Conservation (phyloP, 768 basidiomycete species). For the Suillus tomentosus region DNA sequence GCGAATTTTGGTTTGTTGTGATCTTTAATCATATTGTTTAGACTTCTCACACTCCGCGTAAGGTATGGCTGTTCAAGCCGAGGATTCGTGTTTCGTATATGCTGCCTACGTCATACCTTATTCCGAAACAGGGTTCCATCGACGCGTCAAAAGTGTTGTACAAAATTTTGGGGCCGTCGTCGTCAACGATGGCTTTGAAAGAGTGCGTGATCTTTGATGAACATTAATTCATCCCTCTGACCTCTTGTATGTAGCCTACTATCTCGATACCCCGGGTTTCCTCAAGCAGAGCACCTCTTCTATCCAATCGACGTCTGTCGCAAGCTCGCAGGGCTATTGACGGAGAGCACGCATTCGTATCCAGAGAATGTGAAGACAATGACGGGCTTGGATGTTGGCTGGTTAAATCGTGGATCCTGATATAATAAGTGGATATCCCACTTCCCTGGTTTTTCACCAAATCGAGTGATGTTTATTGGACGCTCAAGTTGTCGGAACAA, state of each 20-base stretch:
- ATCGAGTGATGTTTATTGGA: neutral
- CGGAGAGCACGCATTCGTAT: slow-evolving; percentile 77
- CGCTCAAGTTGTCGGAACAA: neutral
- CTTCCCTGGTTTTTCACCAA: neutral
- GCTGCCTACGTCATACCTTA: slow-evolving; percentile 50
- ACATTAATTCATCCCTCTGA: neutral
- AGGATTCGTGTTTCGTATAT: slow-evolving; percentile 79
- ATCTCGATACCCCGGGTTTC: slow-evolving; percentile 77
- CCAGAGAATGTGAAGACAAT: slow-evolving; percentile 75
- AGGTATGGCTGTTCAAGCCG: slow-evolving; percentile 98
- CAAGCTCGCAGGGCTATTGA: slow-evolving; percentile 66
- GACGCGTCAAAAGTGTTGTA: slow-evolving; percentile 84
- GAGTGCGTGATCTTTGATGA: slow-evolving; percentile 39
- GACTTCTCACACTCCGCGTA: neutral
- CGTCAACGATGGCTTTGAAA: slow-evolving; percentile 52
- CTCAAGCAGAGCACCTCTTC: slow-evolving; percentile 83
- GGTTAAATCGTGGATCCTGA: slow-evolving; percentile 49
- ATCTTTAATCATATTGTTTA: neutral
- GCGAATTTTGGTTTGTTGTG: slow-evolving; percentile 67
- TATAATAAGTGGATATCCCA: neutral
- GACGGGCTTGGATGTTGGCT: slow-evolving; percentile 83
- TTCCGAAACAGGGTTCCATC: slow-evolving; percentile 64
- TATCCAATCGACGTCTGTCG: slow-evolving; percentile 82
- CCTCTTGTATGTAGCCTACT: slow-evolving; percentile 44
- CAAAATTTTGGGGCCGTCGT: slow-evolving; percentile 69